Conservation (phyloP, 23 red algal species). For the Gracilariopsis chorda region DNA sequence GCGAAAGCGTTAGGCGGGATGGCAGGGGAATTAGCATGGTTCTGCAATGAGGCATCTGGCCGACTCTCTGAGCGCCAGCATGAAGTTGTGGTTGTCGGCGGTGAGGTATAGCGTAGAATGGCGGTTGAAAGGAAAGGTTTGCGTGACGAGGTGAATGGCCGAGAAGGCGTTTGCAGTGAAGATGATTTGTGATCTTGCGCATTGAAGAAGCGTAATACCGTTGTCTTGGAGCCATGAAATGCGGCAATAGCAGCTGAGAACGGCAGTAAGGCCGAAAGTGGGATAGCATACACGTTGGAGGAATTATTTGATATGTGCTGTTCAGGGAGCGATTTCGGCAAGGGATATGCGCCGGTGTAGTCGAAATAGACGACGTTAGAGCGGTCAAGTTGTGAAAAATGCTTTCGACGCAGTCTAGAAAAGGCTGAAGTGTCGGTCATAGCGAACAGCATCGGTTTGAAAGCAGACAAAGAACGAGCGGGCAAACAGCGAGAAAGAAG, state of each 20-base stretch:
- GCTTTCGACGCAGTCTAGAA: background rate
- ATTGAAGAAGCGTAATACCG: conserved; percentile 55
- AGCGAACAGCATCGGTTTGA: background rate
- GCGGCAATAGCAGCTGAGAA: background rate
- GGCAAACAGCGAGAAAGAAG: background rate
- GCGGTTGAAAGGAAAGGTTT: conserved; percentile 40
- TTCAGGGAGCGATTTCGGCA: conserved; percentile 2
- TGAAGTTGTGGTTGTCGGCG: conserved; percentile 61
- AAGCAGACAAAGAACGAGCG: background rate
- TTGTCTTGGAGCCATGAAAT: background rate
- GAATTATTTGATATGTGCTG: conserved; percentile 1
- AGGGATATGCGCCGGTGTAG: conserved; percentile 36
- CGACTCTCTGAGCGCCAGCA: conserved; percentile 26
- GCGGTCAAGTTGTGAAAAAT: conserved; percentile 47
- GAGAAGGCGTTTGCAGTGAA: conserved; percentile 61
- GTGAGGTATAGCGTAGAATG: background rate
- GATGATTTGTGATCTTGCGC: conserved; percentile 42
- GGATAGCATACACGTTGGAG: conserved; percentile 19
- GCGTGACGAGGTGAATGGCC: conserved; percentile 48
- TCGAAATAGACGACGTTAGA: conserved; percentile 41
- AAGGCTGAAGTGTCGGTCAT: background rate
- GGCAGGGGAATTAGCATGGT: background rate
- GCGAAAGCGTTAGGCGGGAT: background rate
- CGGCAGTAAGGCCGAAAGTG: conserved; percentile 15
- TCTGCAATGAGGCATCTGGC: background rate